A percentile compares a stretch with the other conserved stretches of the same genome.
These are phyloP conservation scores for Hypoxylon rickii DNA, from an alignment of 495 filamentous ascomycete species.

Conservation along the genomic window DNA sequence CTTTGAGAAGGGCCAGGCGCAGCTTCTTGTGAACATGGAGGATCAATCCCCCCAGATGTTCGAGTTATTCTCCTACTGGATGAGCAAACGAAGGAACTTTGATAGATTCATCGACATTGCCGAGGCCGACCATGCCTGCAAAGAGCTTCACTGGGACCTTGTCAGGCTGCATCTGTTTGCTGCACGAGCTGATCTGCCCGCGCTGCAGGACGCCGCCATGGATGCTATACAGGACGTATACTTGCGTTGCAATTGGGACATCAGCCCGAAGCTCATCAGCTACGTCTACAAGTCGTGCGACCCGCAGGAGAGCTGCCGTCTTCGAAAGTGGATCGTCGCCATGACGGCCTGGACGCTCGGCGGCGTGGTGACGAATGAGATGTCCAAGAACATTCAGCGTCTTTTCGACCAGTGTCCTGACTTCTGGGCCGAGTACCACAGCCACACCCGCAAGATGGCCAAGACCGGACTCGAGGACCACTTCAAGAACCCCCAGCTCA, in stretches of 20 bases:
- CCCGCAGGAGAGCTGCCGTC: constrained; percentile 42
- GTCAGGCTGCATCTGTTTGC: constrained; percentile 54
- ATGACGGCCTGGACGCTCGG: constrained; percentile 53
- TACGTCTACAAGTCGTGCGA: constrained; percentile 53
- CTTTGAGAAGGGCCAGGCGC: constrained; percentile 30
- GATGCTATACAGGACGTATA: constrained; percentile 56
- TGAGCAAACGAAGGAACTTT: constrained; percentile 44
- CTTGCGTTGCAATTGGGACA: constrained; percentile 54
- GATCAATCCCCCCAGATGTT: constrained; percentile 52
- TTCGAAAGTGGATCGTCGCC: constrained; percentile 54
- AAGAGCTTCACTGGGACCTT: constrained; percentile 47
- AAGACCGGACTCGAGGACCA: constrained; percentile 47
- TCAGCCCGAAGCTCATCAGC: constrained; percentile 47
- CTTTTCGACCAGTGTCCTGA: constrained; percentile 45
- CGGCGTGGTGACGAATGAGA: constrained; percentile 22
- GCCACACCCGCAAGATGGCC: constrained; percentile 49
- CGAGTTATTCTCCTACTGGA: constrained; percentile 52
- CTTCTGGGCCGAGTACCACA: constrained; percentile 47
- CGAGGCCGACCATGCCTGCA: constrained; percentile 33
- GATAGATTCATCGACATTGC: constrained; percentile 44
- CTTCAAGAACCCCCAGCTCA: constrained; percentile 55
- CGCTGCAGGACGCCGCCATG: constrained; percentile 52
- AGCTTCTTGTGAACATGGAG: constrained; percentile 44
- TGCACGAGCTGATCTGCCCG: constrained; percentile 44
- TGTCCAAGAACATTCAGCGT: constrained; percentile 38